These are phyloP conservation scores for Penicillium sp. DNA, from an alignment of 2,329 filamentous ascomycete genomes.

Conservation along the genomic window DNA sequence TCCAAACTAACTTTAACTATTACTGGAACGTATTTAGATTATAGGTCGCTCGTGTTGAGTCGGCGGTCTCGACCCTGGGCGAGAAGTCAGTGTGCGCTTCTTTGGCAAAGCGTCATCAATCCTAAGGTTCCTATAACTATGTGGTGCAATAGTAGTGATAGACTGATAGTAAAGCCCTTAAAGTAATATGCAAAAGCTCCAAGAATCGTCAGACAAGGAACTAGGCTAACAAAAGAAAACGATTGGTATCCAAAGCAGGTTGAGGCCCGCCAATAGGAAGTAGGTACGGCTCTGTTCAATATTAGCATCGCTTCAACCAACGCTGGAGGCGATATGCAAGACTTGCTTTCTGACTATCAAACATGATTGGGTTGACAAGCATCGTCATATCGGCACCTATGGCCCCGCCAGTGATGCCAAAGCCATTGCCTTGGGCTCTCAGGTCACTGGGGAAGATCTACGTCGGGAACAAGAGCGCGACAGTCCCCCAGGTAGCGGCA, in stretches of 20 bases:
- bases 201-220: not conserved
- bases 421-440: conserved; percentile 61
- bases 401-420: conserved; percentile 62
- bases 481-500: conserved; percentile 55
- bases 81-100: not conserved
- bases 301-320: not conserved
- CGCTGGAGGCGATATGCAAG: not conserved
- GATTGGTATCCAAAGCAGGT: conserved; percentile 55
- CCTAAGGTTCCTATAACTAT: not conserved
- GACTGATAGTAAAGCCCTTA: not conserved
- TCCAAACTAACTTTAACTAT: not conserved
- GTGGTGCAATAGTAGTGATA: not conserved
- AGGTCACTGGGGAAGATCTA: conserved; percentile 62
- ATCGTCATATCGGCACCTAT: conserved; percentile 59
- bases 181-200: not conserved
- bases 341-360: conserved; percentile 14
- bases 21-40: not conserved
- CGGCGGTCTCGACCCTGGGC: not conserved
- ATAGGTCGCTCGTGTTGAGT: not conserved
- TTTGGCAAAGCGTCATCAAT: not conserved
- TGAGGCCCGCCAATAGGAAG: conserved; percentile 55
- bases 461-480: conserved; percentile 55
- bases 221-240: conserved; percentile 45
- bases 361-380: conserved; percentile 55
- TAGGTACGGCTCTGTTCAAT: conserved; percentile 49